Base-by-base conservation (phyloP, 441 rosid genomes). In the Populus hybrid region DNA sequence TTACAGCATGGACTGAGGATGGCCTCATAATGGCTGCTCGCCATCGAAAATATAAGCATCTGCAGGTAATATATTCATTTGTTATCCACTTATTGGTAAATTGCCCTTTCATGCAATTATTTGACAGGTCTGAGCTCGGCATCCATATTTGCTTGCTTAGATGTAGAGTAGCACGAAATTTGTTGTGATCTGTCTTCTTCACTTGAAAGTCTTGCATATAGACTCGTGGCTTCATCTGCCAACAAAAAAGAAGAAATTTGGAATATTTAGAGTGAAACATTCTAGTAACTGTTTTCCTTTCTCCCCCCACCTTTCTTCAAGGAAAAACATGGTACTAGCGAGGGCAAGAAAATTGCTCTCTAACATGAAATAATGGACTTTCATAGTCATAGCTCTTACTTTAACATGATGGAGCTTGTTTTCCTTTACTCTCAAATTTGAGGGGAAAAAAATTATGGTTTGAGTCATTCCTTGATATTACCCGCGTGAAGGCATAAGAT, bases 11-110 rank as follows among this genome's bases (percentile, higher is more conserved):
- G 97, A 94, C 98, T 1, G 95, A 93, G 56, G 98, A 94, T 79
- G 99, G 95, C 38, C 80, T 93, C 61, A 83, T 96, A 81, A 94
- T 96, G 99, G 99, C 98, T 9, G 98, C 98, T 76, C 89, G 98
- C n/a, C 99, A 94, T 88, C 86, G 84, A 85, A 89, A 83, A 80
- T 81, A 94, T 78, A 92, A 89, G 82, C 88, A 93, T 82, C 80
- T 96, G 53, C 98, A 89, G 97, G 99, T 94, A 72, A 77, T 65
- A 73, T 76, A 7, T 56, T 20, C 18, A 45, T 56, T 2, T 26
- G 26, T 11, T 21, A 0, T 4, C 6, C 16, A 9, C 61, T 70
- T 65, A 1, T 18, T 24, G 26, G 53, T 33, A n/a, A 35, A 38
- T 36, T 56, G 64, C 64, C 3, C 24, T 56, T 20, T 56, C 10